phyloP scores from a whole-genome alignment of 768 basidiomycete species.

The Butyriboletus loyo region DNA sequence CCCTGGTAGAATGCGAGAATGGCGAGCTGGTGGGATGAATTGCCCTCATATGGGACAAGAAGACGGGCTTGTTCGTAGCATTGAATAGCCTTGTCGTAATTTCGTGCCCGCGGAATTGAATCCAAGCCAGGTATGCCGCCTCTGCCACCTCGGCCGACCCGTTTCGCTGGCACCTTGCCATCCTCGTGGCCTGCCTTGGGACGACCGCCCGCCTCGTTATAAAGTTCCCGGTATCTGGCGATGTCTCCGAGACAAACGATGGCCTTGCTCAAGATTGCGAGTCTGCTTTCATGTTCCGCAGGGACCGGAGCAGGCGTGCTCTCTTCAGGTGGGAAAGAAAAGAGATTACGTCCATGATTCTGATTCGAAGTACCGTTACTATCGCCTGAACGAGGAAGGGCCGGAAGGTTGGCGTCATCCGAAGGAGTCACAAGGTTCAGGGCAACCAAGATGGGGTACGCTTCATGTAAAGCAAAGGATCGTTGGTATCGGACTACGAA shows the following conservation, averaged over 20 bases:
- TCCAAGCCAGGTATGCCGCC: constrained; percentile 45
- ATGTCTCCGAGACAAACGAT: constrained; percentile 93
- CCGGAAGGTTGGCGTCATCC: constrained; percentile 34
- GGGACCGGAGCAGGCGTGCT: constrained; percentile 36
- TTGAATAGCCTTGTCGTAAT: constrained; percentile 70
- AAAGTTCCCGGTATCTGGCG: constrained; percentile 88
- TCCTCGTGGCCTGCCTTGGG: constrained; percentile 70
- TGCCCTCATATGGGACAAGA: constrained; percentile 85
- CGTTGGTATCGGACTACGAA: constrained; percentile 73
- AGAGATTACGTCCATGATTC: constrained; percentile 51
- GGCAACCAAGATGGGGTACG: constrained; percentile 49
- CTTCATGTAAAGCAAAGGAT: constrained; percentile 68
- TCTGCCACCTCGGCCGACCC: constrained; percentile 46
- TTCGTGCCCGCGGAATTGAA: constrained; percentile 54
- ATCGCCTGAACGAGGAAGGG: constrained; percentile 19
- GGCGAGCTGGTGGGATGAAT: constrained; percentile 94
- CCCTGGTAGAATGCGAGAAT: constrained; percentile 83
- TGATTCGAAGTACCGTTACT: constrained; percentile 21
- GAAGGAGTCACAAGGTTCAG: constrained; percentile 51
- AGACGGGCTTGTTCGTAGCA: constrained; percentile 85
- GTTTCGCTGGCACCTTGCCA: constrained; percentile 33
- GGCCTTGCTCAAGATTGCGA: constrained; percentile 82
- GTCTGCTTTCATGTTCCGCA: constrained; percentile 47
- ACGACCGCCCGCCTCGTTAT: constrained; percentile 68
- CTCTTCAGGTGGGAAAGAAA: constrained; percentile 63